Evolutionary conservation across 768 basidiomycete genomes (phyloP).

Genomic region (Pulveroboletus sp.): DNA sequence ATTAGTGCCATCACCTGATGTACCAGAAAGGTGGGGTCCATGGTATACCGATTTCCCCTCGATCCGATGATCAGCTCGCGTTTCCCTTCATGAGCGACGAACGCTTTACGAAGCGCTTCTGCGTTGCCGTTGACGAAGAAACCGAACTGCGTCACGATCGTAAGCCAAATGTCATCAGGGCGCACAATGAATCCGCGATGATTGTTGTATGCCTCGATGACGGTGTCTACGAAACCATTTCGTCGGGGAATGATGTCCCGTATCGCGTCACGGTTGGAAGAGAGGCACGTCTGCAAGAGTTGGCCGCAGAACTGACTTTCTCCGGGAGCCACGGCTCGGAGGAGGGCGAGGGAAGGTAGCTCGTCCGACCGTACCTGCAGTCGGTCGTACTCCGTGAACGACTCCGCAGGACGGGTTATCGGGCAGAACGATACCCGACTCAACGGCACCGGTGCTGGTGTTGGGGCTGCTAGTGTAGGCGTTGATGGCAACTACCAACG

Average conservation of each 20-base stretch:
- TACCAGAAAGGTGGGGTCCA: conserved; percentile 33
- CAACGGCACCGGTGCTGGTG: background rate
- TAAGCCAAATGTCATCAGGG: conserved; percentile 47
- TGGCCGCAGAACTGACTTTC: conserved; percentile 20
- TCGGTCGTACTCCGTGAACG: conserved; percentile 29
- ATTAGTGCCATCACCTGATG: conserved; percentile 19
- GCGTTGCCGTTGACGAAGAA: conserved; percentile 38
- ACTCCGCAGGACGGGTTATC: conserved; percentile 19
- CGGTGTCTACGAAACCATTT: conserved; percentile 35
- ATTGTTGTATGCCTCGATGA: conserved; percentile 32
- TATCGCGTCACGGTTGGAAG: conserved; percentile 11
- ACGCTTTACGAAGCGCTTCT: conserved; percentile 30
- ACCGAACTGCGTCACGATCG: conserved; percentile 34
- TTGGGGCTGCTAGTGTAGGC: background rate
- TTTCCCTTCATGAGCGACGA: conserved; percentile 25
- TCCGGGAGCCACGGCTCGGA: conserved; percentile 18
- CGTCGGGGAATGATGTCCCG: conserved; percentile 28
- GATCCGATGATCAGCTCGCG: conserved; percentile 25
- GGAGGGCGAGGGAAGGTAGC: conserved; percentile 17
- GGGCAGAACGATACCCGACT: conserved; percentile 24
- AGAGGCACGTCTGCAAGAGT: conserved; percentile 30
- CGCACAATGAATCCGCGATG: conserved; percentile 38
- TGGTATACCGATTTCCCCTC: conserved; percentile 13
- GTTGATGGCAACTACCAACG: conserved; percentile 6
- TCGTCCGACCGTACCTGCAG: conserved; percentile 20